phyloP scores from a whole-genome alignment of 2,329 filamentous ascomycete genomes.

The Cryphonectria nitschkei region DNA sequence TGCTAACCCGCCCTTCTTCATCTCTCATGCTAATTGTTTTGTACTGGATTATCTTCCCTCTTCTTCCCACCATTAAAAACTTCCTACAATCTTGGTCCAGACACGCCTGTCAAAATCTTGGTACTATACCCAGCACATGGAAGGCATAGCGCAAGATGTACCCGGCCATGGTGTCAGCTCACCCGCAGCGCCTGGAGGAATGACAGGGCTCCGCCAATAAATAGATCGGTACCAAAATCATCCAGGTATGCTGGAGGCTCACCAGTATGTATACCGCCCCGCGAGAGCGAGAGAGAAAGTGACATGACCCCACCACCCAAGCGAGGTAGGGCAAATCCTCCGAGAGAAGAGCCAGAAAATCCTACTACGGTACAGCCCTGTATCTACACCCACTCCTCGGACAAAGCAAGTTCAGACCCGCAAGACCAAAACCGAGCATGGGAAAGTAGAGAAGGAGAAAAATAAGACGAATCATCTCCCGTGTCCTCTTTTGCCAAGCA shows the following conservation, averaged over 20 bases:
- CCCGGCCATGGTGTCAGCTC: neutral
- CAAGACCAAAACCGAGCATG: neutral
- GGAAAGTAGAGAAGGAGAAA: too few relatives aligned
- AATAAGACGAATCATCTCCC: neutral
- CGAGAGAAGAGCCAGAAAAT: neutral
- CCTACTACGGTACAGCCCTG: neutral
- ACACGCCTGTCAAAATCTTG: neutral
- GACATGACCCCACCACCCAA: neutral
- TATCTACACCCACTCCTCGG: neutral
- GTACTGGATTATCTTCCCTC: neutral
- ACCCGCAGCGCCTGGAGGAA: neutral
- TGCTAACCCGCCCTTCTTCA: neutral
- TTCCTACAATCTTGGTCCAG: neutral
- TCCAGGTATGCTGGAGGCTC: neutral
- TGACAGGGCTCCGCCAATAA: neutral
- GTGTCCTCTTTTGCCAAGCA: neutral
- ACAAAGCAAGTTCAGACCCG: neutral
- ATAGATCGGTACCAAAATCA: neutral
- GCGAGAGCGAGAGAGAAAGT: neutral
- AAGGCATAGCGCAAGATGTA: neutral
- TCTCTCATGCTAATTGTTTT: neutral
- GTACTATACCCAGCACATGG: neutral
- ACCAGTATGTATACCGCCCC: too few relatives aligned
- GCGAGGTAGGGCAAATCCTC: neutral
- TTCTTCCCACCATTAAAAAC: neutral